These are phyloP conservation scores for Nephelium lappaceum DNA, from an alignment of 345 rosid species.

Conservation along the genomic window DNA sequence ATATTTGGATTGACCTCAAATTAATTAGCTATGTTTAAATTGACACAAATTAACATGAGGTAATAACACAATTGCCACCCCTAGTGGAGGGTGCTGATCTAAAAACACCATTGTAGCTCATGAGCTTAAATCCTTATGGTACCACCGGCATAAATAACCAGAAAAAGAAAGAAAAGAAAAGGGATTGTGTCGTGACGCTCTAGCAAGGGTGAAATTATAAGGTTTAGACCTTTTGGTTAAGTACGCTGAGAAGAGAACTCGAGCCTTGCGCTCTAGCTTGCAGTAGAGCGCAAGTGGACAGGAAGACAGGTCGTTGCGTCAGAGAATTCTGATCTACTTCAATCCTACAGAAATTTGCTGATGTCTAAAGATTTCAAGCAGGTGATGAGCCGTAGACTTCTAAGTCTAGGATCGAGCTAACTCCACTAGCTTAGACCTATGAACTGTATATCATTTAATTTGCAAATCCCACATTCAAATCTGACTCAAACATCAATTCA, in stretches of 20 bases:
- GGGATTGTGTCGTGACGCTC: not conserved
- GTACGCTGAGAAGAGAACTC: conserved; percentile 19
- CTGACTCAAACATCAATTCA: not conserved
- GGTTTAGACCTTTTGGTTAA: conserved; percentile 13
- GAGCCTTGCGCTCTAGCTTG: conserved; percentile 22
- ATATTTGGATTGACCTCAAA: no score
- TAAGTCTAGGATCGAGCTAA: not conserved
- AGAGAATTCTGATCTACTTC: conserved; percentile 16
- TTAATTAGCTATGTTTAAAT: no score
- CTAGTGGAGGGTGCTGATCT: not conserved
- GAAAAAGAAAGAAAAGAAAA: not conserved
- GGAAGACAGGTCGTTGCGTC: conserved; percentile 4
- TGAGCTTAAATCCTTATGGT: not conserved
- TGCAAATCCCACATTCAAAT: not conserved
- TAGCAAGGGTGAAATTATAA: conserved; percentile 3
- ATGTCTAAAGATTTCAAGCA: conserved; percentile 11
- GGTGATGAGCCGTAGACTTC: conserved; percentile 5
- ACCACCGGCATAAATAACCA: not conserved
- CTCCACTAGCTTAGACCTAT: not conserved
- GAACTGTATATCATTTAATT: not conserved
- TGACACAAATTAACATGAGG: no score
- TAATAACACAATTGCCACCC: not conserved
- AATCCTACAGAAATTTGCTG: conserved; percentile 16
- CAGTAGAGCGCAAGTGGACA: conserved; percentile 12
- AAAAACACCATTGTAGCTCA: not conserved